Conservation (phyloP, 768 basidiomycete species). For the Inosperma sp. region DNA sequence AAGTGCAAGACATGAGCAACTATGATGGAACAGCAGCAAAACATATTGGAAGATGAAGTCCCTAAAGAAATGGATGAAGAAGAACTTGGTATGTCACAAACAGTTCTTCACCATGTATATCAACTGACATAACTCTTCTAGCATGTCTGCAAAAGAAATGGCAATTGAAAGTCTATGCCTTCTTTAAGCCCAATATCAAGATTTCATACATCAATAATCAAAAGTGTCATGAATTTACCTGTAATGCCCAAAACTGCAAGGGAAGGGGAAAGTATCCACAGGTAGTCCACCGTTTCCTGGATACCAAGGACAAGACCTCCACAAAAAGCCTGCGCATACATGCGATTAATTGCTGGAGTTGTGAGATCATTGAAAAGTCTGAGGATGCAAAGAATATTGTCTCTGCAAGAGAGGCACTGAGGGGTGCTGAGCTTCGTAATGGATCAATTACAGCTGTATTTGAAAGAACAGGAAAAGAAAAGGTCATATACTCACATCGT, state of each 20-base stretch:
- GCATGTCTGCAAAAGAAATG: not conserved
- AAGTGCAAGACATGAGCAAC: not conserved
- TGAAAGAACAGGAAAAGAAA: slow-evolving; percentile 5
- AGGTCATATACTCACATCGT: slow-evolving; percentile 16
- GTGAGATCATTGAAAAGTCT: not conserved
- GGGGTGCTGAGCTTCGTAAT: not conserved
- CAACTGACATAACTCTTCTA: not conserved
- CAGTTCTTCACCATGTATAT: not conserved
- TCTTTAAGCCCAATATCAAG: not conserved
- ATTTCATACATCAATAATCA: not conserved
- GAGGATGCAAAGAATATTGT: not conserved
- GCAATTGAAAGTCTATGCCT: not conserved
- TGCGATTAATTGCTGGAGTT: slow-evolving; percentile 2
- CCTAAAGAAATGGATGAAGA: not conserved
- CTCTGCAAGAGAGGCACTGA: not conserved
- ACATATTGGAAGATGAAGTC: not conserved
- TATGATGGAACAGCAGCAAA: not conserved
- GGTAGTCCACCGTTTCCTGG: not conserved
- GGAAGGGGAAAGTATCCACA: not conserved
- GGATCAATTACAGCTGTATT: slow-evolving; percentile 7
- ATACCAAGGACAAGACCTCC: slow-evolving; percentile 1
- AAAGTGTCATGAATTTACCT: slow-evolving; percentile 3
- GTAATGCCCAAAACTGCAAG: slow-evolving; percentile 1
- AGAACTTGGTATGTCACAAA: slow-evolving; percentile 1
- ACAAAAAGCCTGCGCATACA: slow-evolving; percentile 1